Evolutionary conservation across 495 filamentous ascomycete species (phyloP).

Genomic region (Aspergillus haitiensis): DNA sequence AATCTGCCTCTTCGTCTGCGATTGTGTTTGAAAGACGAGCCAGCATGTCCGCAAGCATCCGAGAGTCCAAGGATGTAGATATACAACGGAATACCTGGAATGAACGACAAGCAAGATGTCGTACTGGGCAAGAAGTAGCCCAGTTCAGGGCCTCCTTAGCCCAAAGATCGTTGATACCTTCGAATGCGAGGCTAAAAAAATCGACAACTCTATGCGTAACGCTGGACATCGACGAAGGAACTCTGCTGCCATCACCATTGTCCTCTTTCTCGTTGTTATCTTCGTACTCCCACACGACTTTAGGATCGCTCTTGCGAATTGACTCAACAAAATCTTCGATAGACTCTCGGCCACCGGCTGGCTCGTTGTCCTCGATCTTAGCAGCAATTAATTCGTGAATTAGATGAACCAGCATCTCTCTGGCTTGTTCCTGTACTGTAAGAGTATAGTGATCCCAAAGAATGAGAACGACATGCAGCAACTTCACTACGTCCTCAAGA

Average conservation of each 20-base stretch:
- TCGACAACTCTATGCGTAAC: slow-evolving; percentile 78
- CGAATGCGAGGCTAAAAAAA: slow-evolving; percentile 80
- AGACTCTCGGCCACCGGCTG: slow-evolving; percentile 61
- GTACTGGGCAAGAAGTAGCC: slow-evolving; percentile 96
- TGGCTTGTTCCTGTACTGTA: slow-evolving; percentile 93
- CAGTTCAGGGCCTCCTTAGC: slow-evolving; percentile 84
- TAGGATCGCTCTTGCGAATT: slow-evolving; percentile 79
- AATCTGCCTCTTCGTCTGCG: slow-evolving; percentile 85
- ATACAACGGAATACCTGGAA: slow-evolving; percentile 98
- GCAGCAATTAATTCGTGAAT: slow-evolving; percentile 97
- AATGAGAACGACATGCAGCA: slow-evolving; percentile 88
- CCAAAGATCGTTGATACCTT: slow-evolving; percentile 88
- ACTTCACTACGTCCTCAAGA: slow-evolving; percentile 72
- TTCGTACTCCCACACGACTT: slow-evolving; percentile 91
- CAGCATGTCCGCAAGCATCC: slow-evolving; percentile 95
- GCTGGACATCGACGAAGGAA: slow-evolving; percentile 83
- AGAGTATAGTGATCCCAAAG: slow-evolving; percentile 96
- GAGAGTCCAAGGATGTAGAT: slow-evolving; percentile 80
- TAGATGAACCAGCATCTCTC: slow-evolving; percentile 96
- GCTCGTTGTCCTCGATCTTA: slow-evolving; percentile 73
- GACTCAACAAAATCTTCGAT: slow-evolving; percentile 90
- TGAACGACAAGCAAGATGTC: slow-evolving; percentile 91
- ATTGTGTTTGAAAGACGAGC: slow-evolving; percentile 93
- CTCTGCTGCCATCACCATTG: slow-evolving; percentile 66
- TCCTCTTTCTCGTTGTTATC: slow-evolving; percentile 78